A percentile compares a stretch with the other conserved stretches of the same genome.
These are phyloP conservation scores for Geopyxis carbonaria DNA, from an alignment of 495 filamentous ascomycete species.

Conservation along the genomic window DNA sequence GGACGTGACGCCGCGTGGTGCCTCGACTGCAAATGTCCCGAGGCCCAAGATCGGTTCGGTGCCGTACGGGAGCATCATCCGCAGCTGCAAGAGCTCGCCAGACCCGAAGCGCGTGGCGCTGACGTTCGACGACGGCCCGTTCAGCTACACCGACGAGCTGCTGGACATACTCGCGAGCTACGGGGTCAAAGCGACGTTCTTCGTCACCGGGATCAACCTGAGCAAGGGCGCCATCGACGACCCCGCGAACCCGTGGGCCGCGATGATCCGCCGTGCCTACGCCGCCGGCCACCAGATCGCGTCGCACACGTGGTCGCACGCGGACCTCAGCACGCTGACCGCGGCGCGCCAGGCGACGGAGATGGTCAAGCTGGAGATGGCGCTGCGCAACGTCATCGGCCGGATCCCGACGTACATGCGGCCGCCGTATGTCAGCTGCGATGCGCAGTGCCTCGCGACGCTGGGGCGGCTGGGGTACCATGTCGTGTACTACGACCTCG, in stretches of 20 bases:
- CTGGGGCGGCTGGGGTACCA: slow-evolving; percentile 58
- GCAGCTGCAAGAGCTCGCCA: slow-evolving; percentile 40
- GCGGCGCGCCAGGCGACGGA: slow-evolving; percentile 34
- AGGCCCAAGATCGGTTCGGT: slow-evolving; percentile 35
- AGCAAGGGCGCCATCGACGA: slow-evolving; percentile 37
- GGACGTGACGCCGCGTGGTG: slow-evolving; percentile 34
- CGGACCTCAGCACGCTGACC: slow-evolving; percentile 40
- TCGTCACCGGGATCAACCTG: slow-evolving; percentile 52
- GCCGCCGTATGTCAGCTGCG: slow-evolving; percentile 37
- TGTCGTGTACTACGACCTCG: slow-evolving; percentile 52
- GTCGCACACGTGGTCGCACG: slow-evolving; percentile 59
- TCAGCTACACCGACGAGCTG: slow-evolving; percentile 43
- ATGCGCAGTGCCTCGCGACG: slow-evolving; percentile 39
- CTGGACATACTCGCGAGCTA: slow-evolving; percentile 48
- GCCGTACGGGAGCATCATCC: slow-evolving; percentile 39
- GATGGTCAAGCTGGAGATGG: slow-evolving; percentile 53
- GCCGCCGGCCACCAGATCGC: slow-evolving; percentile 51
- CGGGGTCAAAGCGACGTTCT: slow-evolving; percentile 53
- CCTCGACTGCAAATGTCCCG: slow-evolving; percentile 33
- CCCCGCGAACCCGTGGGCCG: slow-evolving; percentile 36
- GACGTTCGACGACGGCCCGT: slow-evolving; percentile 55
- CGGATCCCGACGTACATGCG: slow-evolving; percentile 62
- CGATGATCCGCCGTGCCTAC: slow-evolving; percentile 41
- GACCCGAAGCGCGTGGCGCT: slow-evolving; percentile 36
- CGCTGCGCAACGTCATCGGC: slow-evolving; percentile 50